A percentile compares a stretch with the other conserved stretches of the same genome.
These are phyloP conservation scores for Candida endomychidarum DNA, from an alignment of 805 yeast genomes.

Conservation along the genomic window DNA sequence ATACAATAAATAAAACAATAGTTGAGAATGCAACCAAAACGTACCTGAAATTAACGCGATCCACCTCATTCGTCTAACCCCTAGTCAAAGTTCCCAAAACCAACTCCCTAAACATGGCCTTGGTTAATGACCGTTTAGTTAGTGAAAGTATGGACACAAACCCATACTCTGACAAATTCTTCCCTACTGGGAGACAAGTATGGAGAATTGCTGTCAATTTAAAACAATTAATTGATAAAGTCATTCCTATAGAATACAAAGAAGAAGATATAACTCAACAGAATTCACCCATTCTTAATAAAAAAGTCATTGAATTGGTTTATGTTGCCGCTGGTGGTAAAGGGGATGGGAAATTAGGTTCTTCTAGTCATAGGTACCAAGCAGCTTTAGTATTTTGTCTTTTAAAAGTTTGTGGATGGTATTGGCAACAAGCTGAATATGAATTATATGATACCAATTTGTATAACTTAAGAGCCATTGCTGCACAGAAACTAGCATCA, in stretches of 20 bases:
- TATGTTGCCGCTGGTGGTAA: constrained; percentile 79
- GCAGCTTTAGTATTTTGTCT: constrained; percentile 69
- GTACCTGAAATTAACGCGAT: too few species aligned
- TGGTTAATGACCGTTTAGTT: neutral
- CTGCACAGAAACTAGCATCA: constrained; percentile 76
- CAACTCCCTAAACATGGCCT: too few species aligned
- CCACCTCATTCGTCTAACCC: too few species aligned
- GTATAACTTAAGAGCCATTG: constrained; percentile 55
- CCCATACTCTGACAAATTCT: constrained; percentile 21
- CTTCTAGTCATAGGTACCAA: constrained; percentile 61
- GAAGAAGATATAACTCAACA: constrained; percentile 50
- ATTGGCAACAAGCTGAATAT: constrained; percentile 52
- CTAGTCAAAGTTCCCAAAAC: too few species aligned
- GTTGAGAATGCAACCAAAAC: too few species aligned
- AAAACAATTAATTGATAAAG: constrained; percentile 67
- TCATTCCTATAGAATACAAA: constrained; percentile 66
- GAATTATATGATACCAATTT: constrained; percentile 71
- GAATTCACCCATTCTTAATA: constrained; percentile 59
- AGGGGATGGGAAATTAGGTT: constrained; percentile 55
- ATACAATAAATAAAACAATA: too few species aligned
- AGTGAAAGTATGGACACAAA: constrained; percentile 5
- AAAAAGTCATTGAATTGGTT: constrained; percentile 57
- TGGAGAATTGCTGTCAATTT: constrained; percentile 70
- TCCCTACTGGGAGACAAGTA: constrained; percentile 67
- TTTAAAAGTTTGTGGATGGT: constrained; percentile 79